phyloP scores from a whole-genome alignment of 306 rosid genomes.

The Cucumis cinereus region DNA sequence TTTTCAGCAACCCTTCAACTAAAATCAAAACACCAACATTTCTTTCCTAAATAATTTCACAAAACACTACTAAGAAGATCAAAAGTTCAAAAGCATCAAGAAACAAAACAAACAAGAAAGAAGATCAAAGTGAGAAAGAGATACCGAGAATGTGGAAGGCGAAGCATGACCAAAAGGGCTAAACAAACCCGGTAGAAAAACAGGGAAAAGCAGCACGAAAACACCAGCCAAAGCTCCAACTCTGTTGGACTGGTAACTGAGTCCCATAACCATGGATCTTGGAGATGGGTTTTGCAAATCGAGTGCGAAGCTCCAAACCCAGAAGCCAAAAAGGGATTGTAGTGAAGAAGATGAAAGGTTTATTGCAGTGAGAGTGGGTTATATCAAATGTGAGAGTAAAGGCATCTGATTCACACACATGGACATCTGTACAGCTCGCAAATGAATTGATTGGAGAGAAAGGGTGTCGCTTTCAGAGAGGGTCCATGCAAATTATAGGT shows the following conservation, averaged over 20 bases:
- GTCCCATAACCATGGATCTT: constrained; percentile 35
- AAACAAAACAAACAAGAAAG: neutral
- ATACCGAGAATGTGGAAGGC: constrained; percentile 52
- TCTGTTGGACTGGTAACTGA: constrained; percentile 16
- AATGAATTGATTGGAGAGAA: constrained; percentile 25
- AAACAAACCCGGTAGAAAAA: constrained; percentile 50
- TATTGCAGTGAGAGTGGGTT: neutral
- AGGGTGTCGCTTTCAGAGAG: constrained; percentile 32
- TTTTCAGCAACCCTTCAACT: neutral
- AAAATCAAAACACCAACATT: neutral
- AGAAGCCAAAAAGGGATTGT: neutral
- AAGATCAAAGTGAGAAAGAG: neutral
- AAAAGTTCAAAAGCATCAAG: neutral
- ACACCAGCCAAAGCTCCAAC: constrained; percentile 30
- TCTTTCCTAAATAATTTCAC: neutral
- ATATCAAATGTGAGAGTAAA: constrained; percentile 15
- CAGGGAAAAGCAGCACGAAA: constrained; percentile 37
- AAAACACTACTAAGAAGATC: neutral
- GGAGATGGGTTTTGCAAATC: constrained; percentile 4
- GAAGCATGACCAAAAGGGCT: constrained; percentile 48
- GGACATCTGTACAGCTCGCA: constrained; percentile 36
- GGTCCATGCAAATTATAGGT: constrained; percentile 21
- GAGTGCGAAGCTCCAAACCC: neutral
- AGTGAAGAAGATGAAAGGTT: constrained; percentile 9
- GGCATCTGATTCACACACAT: constrained; percentile 16